phyloP scores from a whole-genome alignment of 352 stramenopile genomes.

The Pythium vanterpoolii region DNA sequence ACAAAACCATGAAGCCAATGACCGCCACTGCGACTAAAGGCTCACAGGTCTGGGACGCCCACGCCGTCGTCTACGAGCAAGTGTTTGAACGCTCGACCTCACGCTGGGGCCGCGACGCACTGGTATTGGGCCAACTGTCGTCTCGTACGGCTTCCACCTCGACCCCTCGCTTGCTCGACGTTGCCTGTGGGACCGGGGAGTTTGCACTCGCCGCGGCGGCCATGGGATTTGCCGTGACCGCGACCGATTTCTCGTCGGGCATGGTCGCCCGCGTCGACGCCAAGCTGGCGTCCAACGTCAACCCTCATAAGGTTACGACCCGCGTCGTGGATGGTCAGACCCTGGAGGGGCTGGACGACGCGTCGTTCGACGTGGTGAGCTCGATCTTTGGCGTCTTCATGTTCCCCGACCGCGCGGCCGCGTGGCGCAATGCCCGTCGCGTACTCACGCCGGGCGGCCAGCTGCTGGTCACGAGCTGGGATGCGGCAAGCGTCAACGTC shows the following conservation, averaged over 20 bases:
- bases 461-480: conserved; percentile 17
- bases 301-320: neutral
- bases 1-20: neutral
- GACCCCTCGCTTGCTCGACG: conserved; percentile 29
- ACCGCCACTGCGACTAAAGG: neutral
- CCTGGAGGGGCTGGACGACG: conserved; percentile 15
- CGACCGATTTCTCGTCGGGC: conserved; percentile 15
- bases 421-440: conserved; percentile 13
- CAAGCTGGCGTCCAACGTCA: neutral
- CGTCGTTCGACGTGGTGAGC: conserved; percentile 16
- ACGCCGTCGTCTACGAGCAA: neutral
- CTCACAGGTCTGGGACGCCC: neutral
- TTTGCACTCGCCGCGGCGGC: conserved; percentile 7
- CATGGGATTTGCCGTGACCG: conserved; percentile 16
- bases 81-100: neutral
- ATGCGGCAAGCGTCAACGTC: conserved; percentile 15
- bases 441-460: conserved; percentile 16
- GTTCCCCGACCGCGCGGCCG: conserved; percentile 16
- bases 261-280: conserved; percentile 12
- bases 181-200: conserved; percentile 11
- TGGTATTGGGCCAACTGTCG: conserved; percentile 24
- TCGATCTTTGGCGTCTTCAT: conserved; percentile 23
- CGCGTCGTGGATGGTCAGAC: conserved; percentile 18
- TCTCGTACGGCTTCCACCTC: conserved; percentile 61
- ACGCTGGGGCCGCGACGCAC: conserved; percentile 77